Base-by-base conservation (phyloP, 139 green algal species). In the Chlamydomonas schloesseri region DNA sequence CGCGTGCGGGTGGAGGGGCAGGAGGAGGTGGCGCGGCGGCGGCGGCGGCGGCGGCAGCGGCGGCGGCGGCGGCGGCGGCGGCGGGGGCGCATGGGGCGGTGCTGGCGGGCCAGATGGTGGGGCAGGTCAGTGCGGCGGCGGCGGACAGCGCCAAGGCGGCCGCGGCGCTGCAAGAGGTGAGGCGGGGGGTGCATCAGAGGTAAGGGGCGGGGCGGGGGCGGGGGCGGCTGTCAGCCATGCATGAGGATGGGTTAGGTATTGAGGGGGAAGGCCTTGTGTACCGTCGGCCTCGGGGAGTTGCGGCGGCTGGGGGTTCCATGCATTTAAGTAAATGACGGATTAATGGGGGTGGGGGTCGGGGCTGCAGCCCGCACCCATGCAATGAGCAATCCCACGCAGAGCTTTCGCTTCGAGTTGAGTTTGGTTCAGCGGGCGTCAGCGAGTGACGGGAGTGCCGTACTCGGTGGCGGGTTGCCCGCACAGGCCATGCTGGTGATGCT, bases 401-500 rank as follows among this genome's bases (percentile, higher is more conserved):
- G n/a, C n/a, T n/a, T n/a, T n/a, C n/a, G n/a, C n/a, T n/a, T n/a
- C n/a, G n/a, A n/a, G n/a, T n/a, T n/a, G n/a, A n/a, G n/a, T n/a
- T n/a, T n/a, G n/a, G n/a, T n/a, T n/a, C n/a, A n/a, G n/a, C n/a
- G n/a, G n/a, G n/a, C n/a, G n/a, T n/a, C n/a, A n/a, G n/a, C n/a
- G n/a, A n/a, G n/a, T n/a, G n/a, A n/a, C n/a, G n/a, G n/a, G n/a
- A n/a, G n/a, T n/a, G n/a, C n/a, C n/a, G n/a, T n/a, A n/a, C n/a
- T n/a, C n/a, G n/a, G n/a, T n/a, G n/a, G n/a, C n/a, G n/a, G n/a
- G n/a, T n/a, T n/a, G n/a, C 42, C 69, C 37, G 31, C 28, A 31
- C 77, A 93, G 76, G 88, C 86, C 28, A 82, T 79, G 1, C 73
- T 86, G 20, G 42, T 84, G 28, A 81, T 97, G 74, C 67, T 94